These are phyloP conservation scores for Gillenia trifoliata DNA, from an alignment of 306 rosid species.

Conservation along the genomic window DNA sequence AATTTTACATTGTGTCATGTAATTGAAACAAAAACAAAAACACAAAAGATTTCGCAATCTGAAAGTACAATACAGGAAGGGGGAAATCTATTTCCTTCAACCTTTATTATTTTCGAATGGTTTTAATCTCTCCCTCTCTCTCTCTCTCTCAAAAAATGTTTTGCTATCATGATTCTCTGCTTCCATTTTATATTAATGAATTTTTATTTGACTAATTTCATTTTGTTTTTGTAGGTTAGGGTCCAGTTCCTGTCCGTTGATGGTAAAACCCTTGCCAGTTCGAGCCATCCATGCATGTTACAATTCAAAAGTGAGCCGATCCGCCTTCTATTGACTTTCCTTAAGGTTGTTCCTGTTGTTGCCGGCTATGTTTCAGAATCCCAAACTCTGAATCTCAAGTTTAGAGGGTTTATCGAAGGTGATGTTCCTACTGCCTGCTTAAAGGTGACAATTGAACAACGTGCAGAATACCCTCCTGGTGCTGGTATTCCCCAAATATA, in stretches of 20 bases:
- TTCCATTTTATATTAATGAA: background rate
- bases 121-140: no score
- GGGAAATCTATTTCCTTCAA: background rate
- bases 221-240: slow-evolving; percentile 44
- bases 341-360: slow-evolving; percentile 62
- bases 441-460: slow-evolving; percentile 63
- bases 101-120: no score
- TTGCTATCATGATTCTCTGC: background rate
- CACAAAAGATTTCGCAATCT: background rate
- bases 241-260: slow-evolving; percentile 45
- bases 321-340: slow-evolving; percentile 51
- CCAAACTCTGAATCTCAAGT: slow-evolving; percentile 57
- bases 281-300: slow-evolving; percentile 74
- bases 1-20: background rate
- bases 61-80: background rate
- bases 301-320: slow-evolving; percentile 70
- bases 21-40: background rate
- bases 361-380: slow-evolving; percentile 63
- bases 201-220: slow-evolving; percentile 10
- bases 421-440: slow-evolving; percentile 59
- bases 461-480: slow-evolving; percentile 62
- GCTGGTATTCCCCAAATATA: slow-evolving; percentile 89
- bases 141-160: background rate
- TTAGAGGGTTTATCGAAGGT: slow-evolving; percentile 62
- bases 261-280: slow-evolving; percentile 67